A percentile compares a stretch with the other conserved stretches of the same genome.
Conservation (phyloP, 805 yeast genomes). For the Limtongozyma cylindracea region DNA sequence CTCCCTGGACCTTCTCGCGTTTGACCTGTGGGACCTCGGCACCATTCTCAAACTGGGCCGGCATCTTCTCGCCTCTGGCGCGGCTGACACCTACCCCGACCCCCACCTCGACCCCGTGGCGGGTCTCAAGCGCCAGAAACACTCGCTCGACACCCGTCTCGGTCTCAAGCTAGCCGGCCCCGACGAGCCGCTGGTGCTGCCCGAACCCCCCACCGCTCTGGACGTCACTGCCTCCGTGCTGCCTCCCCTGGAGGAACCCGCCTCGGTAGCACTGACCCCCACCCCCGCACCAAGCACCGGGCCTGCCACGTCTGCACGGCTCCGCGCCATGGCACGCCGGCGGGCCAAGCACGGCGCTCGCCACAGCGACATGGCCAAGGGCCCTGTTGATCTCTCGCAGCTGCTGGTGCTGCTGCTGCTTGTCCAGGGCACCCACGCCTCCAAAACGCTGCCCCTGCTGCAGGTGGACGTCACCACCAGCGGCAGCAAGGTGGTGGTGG, state of each 20-base stretch:
- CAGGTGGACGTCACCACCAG: conserved; percentile 50
- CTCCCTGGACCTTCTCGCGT: conserved; percentile 14
- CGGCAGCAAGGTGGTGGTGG: conserved; percentile 64
- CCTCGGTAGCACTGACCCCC: no score
- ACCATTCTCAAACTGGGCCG: conserved; percentile 23
- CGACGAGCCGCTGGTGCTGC: no score
- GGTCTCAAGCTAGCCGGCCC: no score
- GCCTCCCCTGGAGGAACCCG: no score
- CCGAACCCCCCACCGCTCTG: no score
- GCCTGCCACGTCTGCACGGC: conserved; percentile 45
- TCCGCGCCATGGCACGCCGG: conserved; percentile 86
- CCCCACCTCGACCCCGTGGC: no score
- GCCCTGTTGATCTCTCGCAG: conserved; percentile 44
- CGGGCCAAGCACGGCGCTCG: conserved; percentile 55
- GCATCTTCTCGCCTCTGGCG: conserved; percentile 40
- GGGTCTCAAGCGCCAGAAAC: no score
- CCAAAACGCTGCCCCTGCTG: conserved; percentile 4
- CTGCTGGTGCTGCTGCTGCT: conserved; percentile 37
- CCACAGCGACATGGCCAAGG: conserved; percentile 14
- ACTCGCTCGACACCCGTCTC: no score
- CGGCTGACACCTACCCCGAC: conserved; percentile 9
- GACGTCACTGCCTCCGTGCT: no score
- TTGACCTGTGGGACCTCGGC: conserved; percentile 22
- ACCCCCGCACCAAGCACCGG: no score
- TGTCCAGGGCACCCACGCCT: conserved; percentile 14